A percentile compares a stretch with the other conserved stretches of the same genome.
Evolutionary conservation across 2,329 filamentous ascomycete genomes (phyloP).

Genomic region (Scytalidium lignicola): DNA sequence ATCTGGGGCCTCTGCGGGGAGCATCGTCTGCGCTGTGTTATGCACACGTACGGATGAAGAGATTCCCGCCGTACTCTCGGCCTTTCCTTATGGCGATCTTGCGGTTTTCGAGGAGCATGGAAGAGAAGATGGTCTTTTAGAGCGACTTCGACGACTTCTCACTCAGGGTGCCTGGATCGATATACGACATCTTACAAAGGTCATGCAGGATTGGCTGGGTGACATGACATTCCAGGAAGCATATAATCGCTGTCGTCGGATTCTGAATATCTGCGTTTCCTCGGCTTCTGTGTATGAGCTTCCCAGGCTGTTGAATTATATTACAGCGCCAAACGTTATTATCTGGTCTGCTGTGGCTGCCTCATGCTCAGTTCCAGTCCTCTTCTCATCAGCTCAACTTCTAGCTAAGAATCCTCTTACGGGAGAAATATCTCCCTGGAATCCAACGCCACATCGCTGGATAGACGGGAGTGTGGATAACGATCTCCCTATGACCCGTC

Average conservation of each 20-base stretch:
- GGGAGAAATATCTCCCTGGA: conserved; percentile 74
- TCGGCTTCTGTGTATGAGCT: conserved; percentile 83
- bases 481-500: conserved; percentile 82
- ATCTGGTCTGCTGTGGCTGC: conserved; percentile 97
- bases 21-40: conserved; percentile 61
- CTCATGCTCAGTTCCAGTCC: conserved; percentile 84
- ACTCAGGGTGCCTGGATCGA: conserved; percentile 84
- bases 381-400: conserved; percentile 75
- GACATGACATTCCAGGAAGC: conserved; percentile 94
- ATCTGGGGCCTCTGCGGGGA: conserved; percentile 64
- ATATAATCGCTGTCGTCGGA: conserved; percentile 87
- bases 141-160: conserved; percentile 66
- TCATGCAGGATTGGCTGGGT: conserved; percentile 76
- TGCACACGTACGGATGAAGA: conserved; percentile 60
- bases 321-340: conserved; percentile 89
- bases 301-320: conserved; percentile 82
- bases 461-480: conserved; percentile 96
- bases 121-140: conserved; percentile 58
- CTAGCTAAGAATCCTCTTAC: conserved; percentile 82
- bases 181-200: conserved; percentile 71
- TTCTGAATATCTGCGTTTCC: conserved; percentile 92
- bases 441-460: conserved; percentile 77
- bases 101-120: conserved; percentile 56
- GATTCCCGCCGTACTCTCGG: conserved; percentile 50
- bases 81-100: conserved; percentile 58